Conservation (phyloP, 2,329 filamentous ascomycete genomes). For the Scorias spongiosa region DNA sequence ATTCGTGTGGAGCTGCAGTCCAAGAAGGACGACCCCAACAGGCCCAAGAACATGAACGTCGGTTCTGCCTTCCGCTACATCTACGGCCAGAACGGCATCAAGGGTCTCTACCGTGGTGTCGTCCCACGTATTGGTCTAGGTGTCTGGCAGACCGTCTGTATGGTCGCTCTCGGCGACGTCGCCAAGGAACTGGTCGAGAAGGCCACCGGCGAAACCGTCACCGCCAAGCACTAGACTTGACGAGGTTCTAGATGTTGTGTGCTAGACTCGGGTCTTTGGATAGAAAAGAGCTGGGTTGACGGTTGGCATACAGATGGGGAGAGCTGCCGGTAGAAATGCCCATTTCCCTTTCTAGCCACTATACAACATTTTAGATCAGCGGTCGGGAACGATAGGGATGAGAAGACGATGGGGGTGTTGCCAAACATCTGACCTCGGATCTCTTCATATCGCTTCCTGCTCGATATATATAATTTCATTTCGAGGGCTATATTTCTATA, state of each 20-base stretch:
- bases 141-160: slow-evolving; percentile 99
- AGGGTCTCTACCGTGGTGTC: slow-evolving; percentile 90
- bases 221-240: slow-evolving; percentile 44
- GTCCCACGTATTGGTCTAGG: slow-evolving; percentile 85
- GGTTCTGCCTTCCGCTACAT: slow-evolving; percentile 73
- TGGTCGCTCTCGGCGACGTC: slow-evolving; percentile 93
- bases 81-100: slow-evolving; percentile 73
- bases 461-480: no score
- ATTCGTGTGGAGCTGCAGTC: slow-evolving; percentile 99
- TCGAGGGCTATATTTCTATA: no score
- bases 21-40: slow-evolving; percentile 94
- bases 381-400: no score
- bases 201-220: slow-evolving; percentile 47
- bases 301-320: no score
- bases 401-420: no score
- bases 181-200: slow-evolving; percentile 52
- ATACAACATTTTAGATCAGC: no score
- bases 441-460: no score
- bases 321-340: no score
- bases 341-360: no score
- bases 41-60: slow-evolving; percentile 97
- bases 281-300: no score
- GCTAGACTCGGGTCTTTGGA: neutral
- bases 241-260: neutral
- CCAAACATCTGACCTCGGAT: no score